Base-by-base conservation (phyloP, 768 basidiomycete species). In the Astraeus odoratus region DNA sequence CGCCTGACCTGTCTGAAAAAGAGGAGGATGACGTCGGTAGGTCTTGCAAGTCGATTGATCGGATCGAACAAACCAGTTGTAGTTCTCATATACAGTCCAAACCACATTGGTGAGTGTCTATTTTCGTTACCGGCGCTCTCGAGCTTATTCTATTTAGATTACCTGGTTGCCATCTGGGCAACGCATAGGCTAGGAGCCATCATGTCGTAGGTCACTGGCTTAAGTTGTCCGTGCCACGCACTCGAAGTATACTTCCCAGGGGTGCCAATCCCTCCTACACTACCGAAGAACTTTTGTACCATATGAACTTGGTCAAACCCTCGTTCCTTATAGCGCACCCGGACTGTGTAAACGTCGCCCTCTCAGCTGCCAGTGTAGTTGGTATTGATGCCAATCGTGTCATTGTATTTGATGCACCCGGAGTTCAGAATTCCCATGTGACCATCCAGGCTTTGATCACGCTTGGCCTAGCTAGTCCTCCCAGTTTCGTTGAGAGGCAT, bases 81-180 rank as follows among this genome's bases (percentile, higher is more conserved):
- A 81, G 82, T 81, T 34, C 78, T 80, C 54, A 53, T 85, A 29
- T 77, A 77, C 59, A 77, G 80, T 51, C 76, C 79, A 10, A 85
- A 85, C 51, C 70, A 81, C 56, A 64, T 77, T 22, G 80, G 82
- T 82, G 43, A n/a, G n/a, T 51, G 64, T 36, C 37, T 42, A 35
- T 20, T 40, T 23, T 18, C n/a, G 29, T 18, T 16, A 23, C 29
- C n/a, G 23, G 12, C 38, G 34, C 36, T 27, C 10, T 40, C 26
- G 10, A 34, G 33, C 47, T 16, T 48, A 48, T 25, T 42, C 25
- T 19, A 5, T 37, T n/a, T 43, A 81, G 81, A 78, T 49, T 83
- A 81, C 49, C 68, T 73, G 7, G 59, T 69, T 25, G 70, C 63
- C 30, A 66, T 81, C 5, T 83, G 81, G 81, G 81, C 78, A 12